These are phyloP conservation scores for Geoglossum glabrum DNA, from an alignment of 495 filamentous ascomycete genomes.

Conservation along the genomic window DNA sequence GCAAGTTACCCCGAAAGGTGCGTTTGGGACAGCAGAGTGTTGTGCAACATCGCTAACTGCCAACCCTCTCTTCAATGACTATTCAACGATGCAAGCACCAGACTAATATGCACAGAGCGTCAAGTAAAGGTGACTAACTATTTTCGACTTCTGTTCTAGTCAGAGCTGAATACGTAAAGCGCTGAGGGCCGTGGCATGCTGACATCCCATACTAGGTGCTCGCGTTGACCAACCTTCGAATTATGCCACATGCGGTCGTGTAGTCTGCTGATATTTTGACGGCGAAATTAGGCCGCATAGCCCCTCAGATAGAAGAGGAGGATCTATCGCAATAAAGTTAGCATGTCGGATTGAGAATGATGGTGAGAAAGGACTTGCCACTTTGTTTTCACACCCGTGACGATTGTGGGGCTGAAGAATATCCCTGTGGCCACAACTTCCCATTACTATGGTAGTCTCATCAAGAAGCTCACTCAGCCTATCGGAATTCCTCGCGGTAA, in stretches of 20 bases:
- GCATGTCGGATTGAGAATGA: neutral
- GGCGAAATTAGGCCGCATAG: slow-evolving; percentile 2
- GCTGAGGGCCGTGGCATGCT: neutral
- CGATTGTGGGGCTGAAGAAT: neutral
- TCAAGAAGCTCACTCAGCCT: slow-evolving; percentile 1
- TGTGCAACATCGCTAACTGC: slow-evolving; percentile 9
- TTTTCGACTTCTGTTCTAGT: neutral
- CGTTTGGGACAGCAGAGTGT: slow-evolving; percentile 7
- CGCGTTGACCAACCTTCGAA: neutral
- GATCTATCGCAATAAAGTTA: neutral
- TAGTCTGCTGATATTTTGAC: neutral
- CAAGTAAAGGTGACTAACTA: neutral
- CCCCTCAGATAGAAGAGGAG: slow-evolving; percentile 3
- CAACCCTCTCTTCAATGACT: slow-evolving; percentile 6
- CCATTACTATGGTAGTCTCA: neutral
- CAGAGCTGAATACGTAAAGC: slow-evolving; percentile 1
- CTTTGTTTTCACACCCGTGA: neutral
- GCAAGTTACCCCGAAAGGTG: slow-evolving; percentile 12
- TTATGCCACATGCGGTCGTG: neutral
- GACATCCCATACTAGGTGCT: neutral
- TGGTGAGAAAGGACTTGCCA: neutral
- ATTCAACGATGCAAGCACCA: neutral
- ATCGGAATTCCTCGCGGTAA: slow-evolving; percentile 6
- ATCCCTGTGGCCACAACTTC: neutral
- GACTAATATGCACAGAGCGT: neutral